phyloP scores from a whole-genome alignment of 1,284 basidiomycete genomes.

The Cryptococcus jaspeensis region DNA sequence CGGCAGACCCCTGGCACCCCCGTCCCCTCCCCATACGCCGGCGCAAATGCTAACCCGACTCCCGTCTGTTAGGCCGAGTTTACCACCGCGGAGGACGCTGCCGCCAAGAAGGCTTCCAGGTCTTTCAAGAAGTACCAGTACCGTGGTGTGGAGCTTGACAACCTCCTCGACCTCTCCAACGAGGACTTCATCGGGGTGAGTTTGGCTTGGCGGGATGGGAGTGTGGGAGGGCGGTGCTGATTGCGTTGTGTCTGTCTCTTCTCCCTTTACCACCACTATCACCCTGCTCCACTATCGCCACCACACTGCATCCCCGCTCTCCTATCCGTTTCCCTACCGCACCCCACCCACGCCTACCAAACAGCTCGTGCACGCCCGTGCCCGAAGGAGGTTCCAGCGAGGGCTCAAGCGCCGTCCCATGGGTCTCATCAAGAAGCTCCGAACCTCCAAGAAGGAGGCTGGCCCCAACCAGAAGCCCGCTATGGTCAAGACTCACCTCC shows the following conservation, averaged over 20 bases:
- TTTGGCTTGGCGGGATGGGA: conserved; percentile 5
- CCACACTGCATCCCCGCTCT: neutral
- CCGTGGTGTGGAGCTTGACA: conserved; percentile 95
- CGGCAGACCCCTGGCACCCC: neutral
- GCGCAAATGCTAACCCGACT: neutral
- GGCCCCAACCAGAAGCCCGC: conserved; percentile 97
- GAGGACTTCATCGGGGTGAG: conserved; percentile 66
- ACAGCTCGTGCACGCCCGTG: conserved; percentile 96
- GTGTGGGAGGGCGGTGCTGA: conserved; percentile 2
- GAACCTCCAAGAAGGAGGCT: conserved; percentile 99
- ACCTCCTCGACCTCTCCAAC: conserved; percentile 93
- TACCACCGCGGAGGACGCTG: conserved; percentile 84
- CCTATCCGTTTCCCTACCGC: conserved; percentile 1
- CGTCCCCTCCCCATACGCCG: neutral
- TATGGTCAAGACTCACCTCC: conserved; percentile 98
- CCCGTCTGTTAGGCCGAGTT: conserved; percentile 59
- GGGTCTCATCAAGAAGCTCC: conserved; percentile 99
- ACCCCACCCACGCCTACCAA: conserved; percentile 33
- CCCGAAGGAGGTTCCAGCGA: conserved; percentile 97
- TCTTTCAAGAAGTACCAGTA: conserved; percentile 99
- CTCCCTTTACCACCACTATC: too few species aligned
- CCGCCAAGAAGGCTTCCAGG: conserved; percentile 94
- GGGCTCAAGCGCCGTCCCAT: conserved; percentile 98
- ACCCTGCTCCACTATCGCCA: too few species aligned
- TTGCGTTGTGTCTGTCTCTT: neutral